Evolutionary conservation across 2,329 filamentous ascomycete genomes (phyloP).

Genomic region (Cordyceps fumosorosea): DNA sequence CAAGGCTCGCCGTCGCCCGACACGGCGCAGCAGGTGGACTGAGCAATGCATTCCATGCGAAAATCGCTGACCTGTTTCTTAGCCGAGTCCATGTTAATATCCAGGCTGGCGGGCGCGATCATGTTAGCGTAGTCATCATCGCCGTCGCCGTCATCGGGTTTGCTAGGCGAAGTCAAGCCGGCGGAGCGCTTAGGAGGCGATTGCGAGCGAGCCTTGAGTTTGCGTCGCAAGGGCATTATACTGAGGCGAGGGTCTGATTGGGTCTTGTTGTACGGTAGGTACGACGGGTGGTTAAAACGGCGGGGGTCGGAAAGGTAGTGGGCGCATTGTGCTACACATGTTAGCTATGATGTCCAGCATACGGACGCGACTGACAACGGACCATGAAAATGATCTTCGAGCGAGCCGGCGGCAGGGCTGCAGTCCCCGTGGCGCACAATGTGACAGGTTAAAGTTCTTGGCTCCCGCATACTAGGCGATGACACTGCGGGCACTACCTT

Average conservation of each 20-base stretch:
- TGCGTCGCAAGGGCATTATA: neutral
- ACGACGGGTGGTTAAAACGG: neutral
- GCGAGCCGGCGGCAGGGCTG: neutral
- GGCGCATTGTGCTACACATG: neutral
- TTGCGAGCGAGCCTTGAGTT: neutral
- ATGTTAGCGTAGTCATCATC: neutral
- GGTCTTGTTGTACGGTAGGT: neutral
- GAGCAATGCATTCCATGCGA: neutral
- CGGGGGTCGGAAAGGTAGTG: neutral
- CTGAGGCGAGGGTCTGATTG: neutral
- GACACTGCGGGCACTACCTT: neutral
- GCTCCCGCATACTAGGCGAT: neutral
- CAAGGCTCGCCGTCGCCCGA: conserved; percentile 17
- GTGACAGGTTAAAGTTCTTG: neutral
- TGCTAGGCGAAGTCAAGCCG: neutral
- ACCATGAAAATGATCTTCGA: neutral
- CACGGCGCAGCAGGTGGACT: conserved; percentile 14
- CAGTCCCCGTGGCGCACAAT: neutral
- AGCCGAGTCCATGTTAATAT: neutral
- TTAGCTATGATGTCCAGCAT: neutral
- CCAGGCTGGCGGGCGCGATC: neutral
- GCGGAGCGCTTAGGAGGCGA: neutral
- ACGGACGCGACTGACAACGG: neutral
- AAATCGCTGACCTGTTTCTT: neutral
- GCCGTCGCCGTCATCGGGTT: too few species aligned